Evolutionary conservation across 2,329 filamentous ascomycete species (phyloP), one percentile per base, ranked within the genome.

Genomic region (Aureobasidium sp.): DNA sequence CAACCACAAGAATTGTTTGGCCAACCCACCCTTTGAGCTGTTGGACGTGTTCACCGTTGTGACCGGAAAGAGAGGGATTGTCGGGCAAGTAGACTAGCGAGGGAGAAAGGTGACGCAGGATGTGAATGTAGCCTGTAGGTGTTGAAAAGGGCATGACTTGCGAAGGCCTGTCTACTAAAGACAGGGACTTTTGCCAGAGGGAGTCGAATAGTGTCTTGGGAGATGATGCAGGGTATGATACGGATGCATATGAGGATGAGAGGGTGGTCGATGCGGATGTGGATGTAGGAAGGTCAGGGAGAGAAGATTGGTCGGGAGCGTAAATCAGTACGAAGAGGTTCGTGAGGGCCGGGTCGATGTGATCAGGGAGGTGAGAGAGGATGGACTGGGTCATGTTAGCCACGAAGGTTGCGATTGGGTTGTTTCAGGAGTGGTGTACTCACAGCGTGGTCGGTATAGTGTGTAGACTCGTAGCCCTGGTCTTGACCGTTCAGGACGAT

Each of bases 321-420:
- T 96, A 96, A 71, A 97, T 93, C 67, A 97, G 81, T 63, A 97
- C 83, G 70, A 96, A 95, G 27, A 97, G 81, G 71, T 90, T 89
- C 66, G 87, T 85, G 65, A 81, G 85, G 51, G 85, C 84, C 65
- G 87, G 84, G 73, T 96, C 86, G 67, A 87, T 86, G 64, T 88
- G 84, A 65, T 87, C 84, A 41, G 91, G 90, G 55, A 97, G 89
- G 73, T 96, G 89, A 47, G 92, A 95, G 62, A 97, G 82, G 67
- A 97, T 89, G 31, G 78, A 80, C 79, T 81, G 64, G 37, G 6
- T 29, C 29, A 44, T 9, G 45, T 62, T 36, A 61, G 47, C 22
- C 27, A n/a, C 5, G 9, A 5, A 5, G 25, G 41, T 44, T 25
- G 41, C 39, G 3, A 29, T 25, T 3, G 52, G 14, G 14, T 15